Evolutionary conservation across 2,329 filamentous ascomycete genomes (phyloP).

Genomic region (Dactylellina haptotyla): DNA sequence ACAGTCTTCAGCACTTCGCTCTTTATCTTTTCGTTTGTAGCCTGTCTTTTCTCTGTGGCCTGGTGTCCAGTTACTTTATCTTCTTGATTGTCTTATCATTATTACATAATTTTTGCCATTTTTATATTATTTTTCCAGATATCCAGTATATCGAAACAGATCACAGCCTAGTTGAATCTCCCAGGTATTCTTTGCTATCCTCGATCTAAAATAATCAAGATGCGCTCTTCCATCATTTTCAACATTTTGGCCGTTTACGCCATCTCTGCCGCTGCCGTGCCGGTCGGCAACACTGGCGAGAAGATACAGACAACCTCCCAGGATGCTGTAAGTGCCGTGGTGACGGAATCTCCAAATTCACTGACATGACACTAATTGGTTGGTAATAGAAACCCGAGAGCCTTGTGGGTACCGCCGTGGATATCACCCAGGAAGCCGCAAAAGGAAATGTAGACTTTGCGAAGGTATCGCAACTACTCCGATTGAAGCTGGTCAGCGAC

Average conservation of each 20-base stretch:
- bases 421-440: neutral
- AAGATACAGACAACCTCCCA: neutral
- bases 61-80: neutral
- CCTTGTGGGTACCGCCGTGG: neutral
- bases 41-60: neutral
- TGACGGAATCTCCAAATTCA: neutral
- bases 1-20: neutral
- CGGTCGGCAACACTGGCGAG: neutral
- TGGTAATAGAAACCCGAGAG: neutral
- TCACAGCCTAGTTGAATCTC: neutral
- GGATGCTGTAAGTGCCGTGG: slow-evolving; percentile 1
- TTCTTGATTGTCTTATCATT: too few relatives aligned
- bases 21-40: neutral
- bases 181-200: neutral
- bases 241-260: neutral
- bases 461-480: neutral
- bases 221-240: slow-evolving; percentile 12
- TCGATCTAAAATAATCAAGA: slow-evolving; percentile 5
- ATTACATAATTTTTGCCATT: neutral
- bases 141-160: neutral
- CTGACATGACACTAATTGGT: neutral
- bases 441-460: neutral
- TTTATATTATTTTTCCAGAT: neutral
- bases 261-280: neutral
- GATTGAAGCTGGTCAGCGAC: neutral